These are phyloP conservation scores for Chlamydomonas eustigma DNA, from an alignment of 139 green algal genomes.

Conservation along the genomic window DNA sequence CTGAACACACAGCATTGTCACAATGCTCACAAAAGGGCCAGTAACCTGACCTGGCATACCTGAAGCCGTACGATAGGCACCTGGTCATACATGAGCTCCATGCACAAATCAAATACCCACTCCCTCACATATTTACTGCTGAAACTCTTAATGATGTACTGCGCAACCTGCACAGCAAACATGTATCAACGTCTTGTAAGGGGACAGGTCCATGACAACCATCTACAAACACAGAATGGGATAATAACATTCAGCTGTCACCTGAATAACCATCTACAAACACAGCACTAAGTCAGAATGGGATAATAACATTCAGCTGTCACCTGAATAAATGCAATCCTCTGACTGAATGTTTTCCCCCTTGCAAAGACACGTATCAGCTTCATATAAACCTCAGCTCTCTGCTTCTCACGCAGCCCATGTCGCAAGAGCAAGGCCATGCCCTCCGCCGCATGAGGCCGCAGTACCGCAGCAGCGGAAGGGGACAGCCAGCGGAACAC, in stretches of 20 bases:
- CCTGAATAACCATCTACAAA: no score
- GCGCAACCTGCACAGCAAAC: neutral
- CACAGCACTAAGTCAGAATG: no score
- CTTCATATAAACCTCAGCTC: constrained; percentile 50
- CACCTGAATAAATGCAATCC: neutral
- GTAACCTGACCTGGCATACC: no score
- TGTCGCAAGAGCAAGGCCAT: constrained; percentile 4
- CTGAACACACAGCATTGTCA: no score
- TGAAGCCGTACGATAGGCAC: constrained; percentile 64
- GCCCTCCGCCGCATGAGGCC: constrained; percentile 14
- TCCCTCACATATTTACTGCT: constrained; percentile 47
- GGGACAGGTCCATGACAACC: no score
- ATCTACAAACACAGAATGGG: no score
- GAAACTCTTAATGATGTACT: constrained; percentile 40
- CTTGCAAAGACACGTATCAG: constrained; percentile 56
- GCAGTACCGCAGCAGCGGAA: constrained; percentile 37
- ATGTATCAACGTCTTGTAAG: no score
- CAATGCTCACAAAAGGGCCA: no score
- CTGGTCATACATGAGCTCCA: constrained; percentile 60
- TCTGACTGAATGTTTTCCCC: neutral
- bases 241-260: no score
- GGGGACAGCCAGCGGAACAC: constrained; percentile 38
- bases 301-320: no score
- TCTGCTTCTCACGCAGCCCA: constrained; percentile 36
- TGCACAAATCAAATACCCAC: constrained; percentile 34